Percentiles rank a stretch among this genome's conserved stretches.
Evolutionary conservation across 75 land plant genomes (phyloP).

Genomic region (Picea glauca): DNA sequence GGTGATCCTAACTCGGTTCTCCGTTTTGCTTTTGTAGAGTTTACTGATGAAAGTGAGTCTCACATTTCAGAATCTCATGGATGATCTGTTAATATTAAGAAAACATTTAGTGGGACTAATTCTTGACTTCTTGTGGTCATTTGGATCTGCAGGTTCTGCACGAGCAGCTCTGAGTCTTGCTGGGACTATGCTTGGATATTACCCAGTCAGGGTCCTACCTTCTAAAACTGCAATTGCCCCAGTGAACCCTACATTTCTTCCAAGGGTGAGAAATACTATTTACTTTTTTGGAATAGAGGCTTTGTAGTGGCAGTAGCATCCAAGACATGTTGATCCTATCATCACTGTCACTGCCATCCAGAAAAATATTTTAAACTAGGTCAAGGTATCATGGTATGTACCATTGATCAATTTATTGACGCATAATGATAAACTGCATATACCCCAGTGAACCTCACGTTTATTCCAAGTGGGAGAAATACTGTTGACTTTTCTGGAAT

Average conservation of each 20-base stretch:
- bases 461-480: no score
- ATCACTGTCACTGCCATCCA: no score
- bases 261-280: constrained; percentile 53
- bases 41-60: constrained; percentile 83
- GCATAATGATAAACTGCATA: no score
- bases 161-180: constrained; percentile 64
- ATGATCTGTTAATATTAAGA: neutral
- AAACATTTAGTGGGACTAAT: no score
- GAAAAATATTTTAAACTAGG: no score
- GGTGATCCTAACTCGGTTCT: constrained; percentile 98
- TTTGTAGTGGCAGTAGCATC: constrained; percentile 19
- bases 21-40: constrained; percentile 96
- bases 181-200: constrained; percentile 76
- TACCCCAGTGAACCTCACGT: no score
- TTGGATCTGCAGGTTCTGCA: constrained; percentile 23
- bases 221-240: constrained; percentile 90
- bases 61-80: neutral
- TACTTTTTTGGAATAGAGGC: constrained; percentile 36
- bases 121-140: neutral
- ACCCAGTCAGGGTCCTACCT: constrained; percentile 81
- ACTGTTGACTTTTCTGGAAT: no score
- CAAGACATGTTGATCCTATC: no score
- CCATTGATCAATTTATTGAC: no score
- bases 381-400: no score
- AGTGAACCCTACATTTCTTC: constrained; percentile 89